Percentiles rank a stretch among this genome's conserved stretches.
phyloP scores from a whole-genome alignment of 2,329 filamentous ascomycete species.

The Paecilomyces formosus region DNA sequence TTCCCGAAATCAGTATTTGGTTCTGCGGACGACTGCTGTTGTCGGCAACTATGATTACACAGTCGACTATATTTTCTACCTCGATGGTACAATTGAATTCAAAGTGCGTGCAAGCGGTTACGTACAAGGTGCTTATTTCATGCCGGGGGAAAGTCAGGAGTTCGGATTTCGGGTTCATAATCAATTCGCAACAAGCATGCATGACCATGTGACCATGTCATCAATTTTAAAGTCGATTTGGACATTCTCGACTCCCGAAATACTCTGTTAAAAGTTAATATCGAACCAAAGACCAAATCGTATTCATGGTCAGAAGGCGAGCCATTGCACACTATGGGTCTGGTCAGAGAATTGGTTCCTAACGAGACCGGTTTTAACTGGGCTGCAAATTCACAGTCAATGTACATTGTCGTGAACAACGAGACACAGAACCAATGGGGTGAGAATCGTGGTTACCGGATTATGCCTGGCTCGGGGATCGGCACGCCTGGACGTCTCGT shows the following conservation, averaged over 20 bases:
- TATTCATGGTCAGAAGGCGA: constrained; percentile 7
- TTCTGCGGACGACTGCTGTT: constrained; percentile 34
- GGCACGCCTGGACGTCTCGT: constrained; percentile 7
- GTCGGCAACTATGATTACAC: constrained; percentile 40
- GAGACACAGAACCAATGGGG: constrained; percentile 31
- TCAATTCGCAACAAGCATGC: constrained; percentile 24
- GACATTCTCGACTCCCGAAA: constrained; percentile 26
- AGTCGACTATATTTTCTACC: constrained; percentile 36
- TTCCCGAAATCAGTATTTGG: constrained; percentile 37
- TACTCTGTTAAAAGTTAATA: constrained; percentile 17
- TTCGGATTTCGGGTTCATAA: constrained; percentile 30
- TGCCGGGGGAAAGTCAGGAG: constrained; percentile 15
- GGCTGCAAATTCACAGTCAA: constrained; percentile 28
- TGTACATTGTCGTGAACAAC: constrained; percentile 31
- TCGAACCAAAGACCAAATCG: constrained; percentile 1
- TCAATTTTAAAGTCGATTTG: constrained; percentile 30
- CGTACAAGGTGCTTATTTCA: constrained; percentile 21
- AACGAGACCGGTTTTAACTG: constrained; percentile 21
- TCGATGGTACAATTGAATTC: constrained; percentile 34
- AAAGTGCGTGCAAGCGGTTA: constrained; percentile 40
- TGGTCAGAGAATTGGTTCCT: constrained; percentile 16
- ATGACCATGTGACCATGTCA: constrained; percentile 20
- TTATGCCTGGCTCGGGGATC: constrained; percentile 18
- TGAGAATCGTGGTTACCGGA: constrained; percentile 33
- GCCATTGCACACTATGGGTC: constrained; percentile 30